These are phyloP conservation scores for Trypanosoma scelopori DNA, from an alignment of 208 protist species.

Conservation along the genomic window DNA sequence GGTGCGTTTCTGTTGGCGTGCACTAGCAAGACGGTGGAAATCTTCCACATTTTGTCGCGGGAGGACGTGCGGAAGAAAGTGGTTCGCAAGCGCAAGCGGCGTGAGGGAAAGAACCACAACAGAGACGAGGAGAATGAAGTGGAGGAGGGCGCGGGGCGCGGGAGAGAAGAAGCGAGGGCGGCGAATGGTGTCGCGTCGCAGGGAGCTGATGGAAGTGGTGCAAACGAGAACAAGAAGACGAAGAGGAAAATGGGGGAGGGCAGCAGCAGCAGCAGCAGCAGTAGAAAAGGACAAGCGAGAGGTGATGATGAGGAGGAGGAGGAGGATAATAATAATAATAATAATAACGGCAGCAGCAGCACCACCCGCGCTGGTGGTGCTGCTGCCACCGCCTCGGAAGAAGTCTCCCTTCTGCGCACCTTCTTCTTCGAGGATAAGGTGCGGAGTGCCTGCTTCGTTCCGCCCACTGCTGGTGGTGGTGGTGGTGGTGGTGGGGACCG, in stretches of 20 bases:
- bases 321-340: slow-evolving; percentile 19
- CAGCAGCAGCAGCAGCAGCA: neutral
- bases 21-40: slow-evolving; percentile 85
- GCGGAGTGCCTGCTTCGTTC: slow-evolving; percentile 76
- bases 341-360: neutral
- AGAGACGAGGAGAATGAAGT: slow-evolving; percentile 25
- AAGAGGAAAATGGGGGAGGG: slow-evolving; percentile 8
- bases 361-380: neutral
- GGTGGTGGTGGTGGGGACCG: slow-evolving; percentile 13
- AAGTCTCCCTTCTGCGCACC: slow-evolving; percentile 67
- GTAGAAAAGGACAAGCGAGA: slow-evolving; percentile 10
- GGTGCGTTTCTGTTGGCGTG: slow-evolving; percentile 70
- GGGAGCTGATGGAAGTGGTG: slow-evolving; percentile 4
- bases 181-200: neutral
- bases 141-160: too few species aligned
- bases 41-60: slow-evolving; percentile 67
- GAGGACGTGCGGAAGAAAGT: slow-evolving; percentile 78
- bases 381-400: slow-evolving; percentile 58
- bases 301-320: slow-evolving; percentile 19
- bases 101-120: slow-evolving; percentile 23
- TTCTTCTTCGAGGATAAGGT: slow-evolving; percentile 86
- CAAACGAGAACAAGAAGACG: neutral
- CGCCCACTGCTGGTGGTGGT: slow-evolving; percentile 17
- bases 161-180: slow-evolving; percentile 11
- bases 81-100: slow-evolving; percentile 72